Evolutionary conservation across 306 rosid genomes (phyloP).

Genomic region (Vigna hirtella): DNA sequence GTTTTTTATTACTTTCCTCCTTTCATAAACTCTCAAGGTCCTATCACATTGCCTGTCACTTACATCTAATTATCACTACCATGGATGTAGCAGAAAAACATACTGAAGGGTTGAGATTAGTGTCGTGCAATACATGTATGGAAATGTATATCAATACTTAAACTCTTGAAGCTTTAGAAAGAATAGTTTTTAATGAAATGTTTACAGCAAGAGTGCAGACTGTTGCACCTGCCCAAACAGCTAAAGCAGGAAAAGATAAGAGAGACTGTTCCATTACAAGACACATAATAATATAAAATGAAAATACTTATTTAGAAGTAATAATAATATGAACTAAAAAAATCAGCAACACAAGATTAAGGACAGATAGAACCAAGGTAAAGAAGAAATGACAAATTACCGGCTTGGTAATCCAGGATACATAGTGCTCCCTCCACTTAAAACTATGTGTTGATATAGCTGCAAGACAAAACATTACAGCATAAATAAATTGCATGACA

Average conservation of each 20-base stretch:
- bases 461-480: constrained; percentile 55
- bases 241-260: no score
- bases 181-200: no score
- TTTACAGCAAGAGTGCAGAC: no score
- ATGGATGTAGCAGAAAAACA: constrained; percentile 33
- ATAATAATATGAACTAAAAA: constrained; percentile 32
- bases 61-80: constrained; percentile 23
- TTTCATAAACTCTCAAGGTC: no score
- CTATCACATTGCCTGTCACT: background rate
- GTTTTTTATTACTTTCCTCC: no score
- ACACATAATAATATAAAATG: no score
- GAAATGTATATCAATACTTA: background rate
- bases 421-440: constrained; percentile 99
- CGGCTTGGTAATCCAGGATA: constrained; percentile 99
- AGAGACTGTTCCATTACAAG: no score
- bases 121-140: constrained; percentile 23
- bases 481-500: constrained; percentile 40
- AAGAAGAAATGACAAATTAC: constrained; percentile 59
- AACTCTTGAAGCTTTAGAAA: no score
- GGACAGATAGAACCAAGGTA: constrained; percentile 39
- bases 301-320: background rate
- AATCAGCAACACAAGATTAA: constrained; percentile 24
- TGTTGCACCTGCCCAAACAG: no score
- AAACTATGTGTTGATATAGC: constrained; percentile 98
- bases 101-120: constrained; percentile 33